Evolutionary conservation across 129 eudicot species (phyloP), one percentile per base, ranked within the genome.

Genomic region (Helichrysum umbraculigerum): DNA sequence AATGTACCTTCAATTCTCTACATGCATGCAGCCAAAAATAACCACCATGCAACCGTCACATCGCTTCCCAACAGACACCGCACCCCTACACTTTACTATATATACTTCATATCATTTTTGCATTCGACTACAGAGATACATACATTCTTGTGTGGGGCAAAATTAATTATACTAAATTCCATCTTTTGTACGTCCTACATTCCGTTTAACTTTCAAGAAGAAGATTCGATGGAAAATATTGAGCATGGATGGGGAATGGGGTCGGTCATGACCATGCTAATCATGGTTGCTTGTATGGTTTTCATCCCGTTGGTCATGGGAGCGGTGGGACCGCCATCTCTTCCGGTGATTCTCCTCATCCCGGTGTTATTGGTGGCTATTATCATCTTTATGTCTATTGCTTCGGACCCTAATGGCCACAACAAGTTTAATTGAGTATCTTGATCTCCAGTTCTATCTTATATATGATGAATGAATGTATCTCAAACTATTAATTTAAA

Each of bases 291-390:
- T 0, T 79, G 81, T 15, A 2, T 86, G 50, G 0, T 88, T 16
- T 76, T 86, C 66, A 9, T 88, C 29, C 90, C 90, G 5, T 30
- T 84, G 5, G 86, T 66, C 4, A 83, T 88, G 80, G 86, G 79
- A 8, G 71, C 87, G n/a, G 72, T 86, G 51, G 81, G 39, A 4
- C 85, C 93, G 2, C 91, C 91, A 0, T 81, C 93, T 1, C 2
- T 67, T 1, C 64, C 30, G 15, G 17, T 83, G 76, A 41, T 86
- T 33, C 62, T 79, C 32, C 10, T 82, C 10, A 25, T 88, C 54
- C 90, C 93, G 17, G 72, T 84, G 66, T 0, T 82, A 16, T 66
- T 84, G 79, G 85, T 83, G 0, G 79, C 17, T 21, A 63, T 87
- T 32, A 51, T 83, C 64, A 75, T 87, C 71, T 81, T 81, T 32